Base-by-base conservation (phyloP, 371 early-diverging fungal genomes). In the Mucor indicus region DNA sequence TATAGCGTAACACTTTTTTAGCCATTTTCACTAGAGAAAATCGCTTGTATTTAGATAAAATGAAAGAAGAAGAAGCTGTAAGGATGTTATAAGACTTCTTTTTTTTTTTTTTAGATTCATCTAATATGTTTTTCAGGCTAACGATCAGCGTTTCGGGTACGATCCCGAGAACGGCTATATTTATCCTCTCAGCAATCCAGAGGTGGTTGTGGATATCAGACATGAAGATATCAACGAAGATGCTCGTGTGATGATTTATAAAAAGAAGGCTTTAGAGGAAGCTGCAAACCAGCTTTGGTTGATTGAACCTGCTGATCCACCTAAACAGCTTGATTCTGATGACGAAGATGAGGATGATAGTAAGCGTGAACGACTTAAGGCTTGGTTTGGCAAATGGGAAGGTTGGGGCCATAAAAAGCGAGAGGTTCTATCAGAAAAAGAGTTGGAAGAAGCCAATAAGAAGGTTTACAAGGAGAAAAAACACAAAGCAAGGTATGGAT, bases 11-110 rank as follows among this genome's bases (percentile, higher is more conserved):
- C 31, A 7, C 11, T 40, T 16, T 19, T 12, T 22, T 35, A 71
- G 72, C 72, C 17, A 64, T 71, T 24, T 67, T 71, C 22, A 71
- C 72, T 1, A 52, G 53, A 23, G 72, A 71, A 42, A 54, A 53
- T 38, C 58, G 67, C 17, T 37, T 71, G 2, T 71, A 64, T 22
- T 42, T 71, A 30, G 72, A 71, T 42, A 38, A 59, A 29, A 71
- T 71, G 67, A 71, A 71, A 38, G 67, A 64, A 20, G 43, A 50
- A 21, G 67, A 67, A 11, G 47, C 44, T 25, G 72, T 71, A 60
- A 52, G 60, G n/a, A n/a, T n/a, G n/a, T n/a, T n/a, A n/a, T n/a
- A n/a, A n/a, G n/a, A n/a, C n/a, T n/a, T n/a, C n/a, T n/a, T n/a
- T n/a, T n/a, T n/a, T n/a, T n/a, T n/a, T n/a, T n/a, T n/a, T n/a